Base-by-base conservation (phyloP, 306 rosid species). In the Macrotyloma uniflorum region DNA sequence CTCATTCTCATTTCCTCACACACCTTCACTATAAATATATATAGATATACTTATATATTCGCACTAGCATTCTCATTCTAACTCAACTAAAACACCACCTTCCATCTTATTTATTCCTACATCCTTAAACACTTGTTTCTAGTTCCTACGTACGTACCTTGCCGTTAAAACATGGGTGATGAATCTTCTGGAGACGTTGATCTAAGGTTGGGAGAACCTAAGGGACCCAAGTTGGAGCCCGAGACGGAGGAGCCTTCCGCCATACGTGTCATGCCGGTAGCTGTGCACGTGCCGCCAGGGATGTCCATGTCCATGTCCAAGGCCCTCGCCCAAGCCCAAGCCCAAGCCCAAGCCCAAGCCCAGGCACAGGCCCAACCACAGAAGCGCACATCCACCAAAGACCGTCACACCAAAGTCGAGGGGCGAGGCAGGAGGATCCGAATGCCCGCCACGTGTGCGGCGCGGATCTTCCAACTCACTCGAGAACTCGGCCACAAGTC, bases 351-450 rank as follows among this genome's bases (percentile, higher is more conserved):
- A 49, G 51, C 13, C 57, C 85, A 69, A 11, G 49, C 85, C 77
- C 81, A 77, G 2, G 43, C 75, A 53, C 84, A 77, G 4, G 43
- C 75, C 62, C 84, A 79, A 49, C 74, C 70, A 2, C 76, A 80
- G 36, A 93, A 86, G 72, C 75, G 90, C 26, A 74, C 92, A 5
- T 91, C 91, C 5, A 88, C 93, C 0, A 93, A 91, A 36, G 98
- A 93, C 83, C 90, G 95, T 0, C 98, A 93, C 80, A 90, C 97
- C 0, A 93, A 93, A 30, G 98, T 91, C 1, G 97, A 93, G 71
- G 97, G 98, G 0, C 84, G 97, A 0, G 97, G 98, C n/a, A 80
- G 95, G 73, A 88, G 97, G 90, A 89, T 93, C 84, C 91, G 98
- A 65, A 93, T 93, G 90, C 98, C 98, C 5, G 92, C 97, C 26